Base-by-base conservation (phyloP, 441 rosid species). In the Aleurites moluccanus region DNA sequence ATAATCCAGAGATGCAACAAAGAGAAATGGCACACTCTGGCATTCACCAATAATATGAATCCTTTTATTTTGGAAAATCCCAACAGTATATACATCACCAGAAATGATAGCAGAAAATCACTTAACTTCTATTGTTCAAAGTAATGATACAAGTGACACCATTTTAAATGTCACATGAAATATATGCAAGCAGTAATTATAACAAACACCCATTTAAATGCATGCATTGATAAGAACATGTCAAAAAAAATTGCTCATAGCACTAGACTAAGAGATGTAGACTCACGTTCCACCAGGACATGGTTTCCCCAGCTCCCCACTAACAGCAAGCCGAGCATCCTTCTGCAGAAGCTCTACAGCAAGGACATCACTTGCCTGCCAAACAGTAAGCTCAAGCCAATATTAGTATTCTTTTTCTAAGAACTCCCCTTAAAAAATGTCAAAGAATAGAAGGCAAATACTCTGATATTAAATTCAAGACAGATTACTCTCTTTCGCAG, bases 261-360 rank as follows among this genome's bases (percentile, higher is more conserved):
- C 20, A 55, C 64, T 13, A 27, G 72, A 33, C 35, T 1, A 30
- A 40, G 53, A 64, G 40, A 52, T 56, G 42, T 14, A 77, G 80
- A 87, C 95, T 85, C 84, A 94, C 97, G 89, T 85, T 85, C 96
- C 96, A 81, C 90, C 91, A 82, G 93, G 91, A 81, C 98, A 94
- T n/a, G 96, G 92, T 80, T 88, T 92, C 55, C 97, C 96, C 56
- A 90, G 73, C 82, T 92, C 96, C 57, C 98, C 97, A 80, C 92
- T 85, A 55, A 92, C 91, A 42, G 98, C 90, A 83, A 94, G 93
- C 50, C 95, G 88, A 59, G 97, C 94, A 84, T 94, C 97, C 84
- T 94, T 94, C 79, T 94, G 98, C 84, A 94, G 82, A 80, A 94
- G 97, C 88, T 94, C 98, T 79, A 94, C 97, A 57, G 98, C 95